phyloP scores from a whole-genome alignment of 169 alveolate genomes.

The Plasmodium cynomolgi region DNA sequence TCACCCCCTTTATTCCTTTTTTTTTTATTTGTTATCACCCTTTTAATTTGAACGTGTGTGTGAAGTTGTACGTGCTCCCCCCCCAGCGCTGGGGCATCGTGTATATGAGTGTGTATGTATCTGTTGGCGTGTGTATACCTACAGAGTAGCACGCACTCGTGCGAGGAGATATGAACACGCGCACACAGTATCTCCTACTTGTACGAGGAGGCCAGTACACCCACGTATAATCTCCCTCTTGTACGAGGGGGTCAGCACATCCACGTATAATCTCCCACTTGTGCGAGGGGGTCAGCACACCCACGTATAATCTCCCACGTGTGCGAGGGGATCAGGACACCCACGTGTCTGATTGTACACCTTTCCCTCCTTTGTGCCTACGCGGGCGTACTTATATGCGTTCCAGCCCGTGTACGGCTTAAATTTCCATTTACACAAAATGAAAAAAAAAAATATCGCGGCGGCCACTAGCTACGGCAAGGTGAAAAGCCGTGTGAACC shows the following conservation, averaged over 20 bases:
- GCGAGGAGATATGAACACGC: neutral
- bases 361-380: neutral
- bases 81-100: neutral
- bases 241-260: neutral
- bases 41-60: neutral
- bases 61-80: neutral
- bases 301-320: neutral
- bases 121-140: neutral
- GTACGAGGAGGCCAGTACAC: neutral
- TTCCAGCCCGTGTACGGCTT: neutral
- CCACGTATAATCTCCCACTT: neutral
- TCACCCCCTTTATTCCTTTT: neutral
- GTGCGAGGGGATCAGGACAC: neutral
- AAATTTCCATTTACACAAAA: neutral
- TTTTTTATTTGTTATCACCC: neutral
- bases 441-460: slow-evolving; percentile 39
- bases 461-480: slow-evolving; percentile 45
- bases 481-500: slow-evolving; percentile 34
- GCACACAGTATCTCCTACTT: neutral
- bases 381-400: neutral
- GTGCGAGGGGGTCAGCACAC: neutral
- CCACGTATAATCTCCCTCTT: neutral
- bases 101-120: neutral
- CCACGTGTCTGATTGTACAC: neutral
- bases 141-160: neutral